Conservation (phyloP, 225 moss, liverwort and hornwort genomes). For the Sphagnum tenellum region DNA sequence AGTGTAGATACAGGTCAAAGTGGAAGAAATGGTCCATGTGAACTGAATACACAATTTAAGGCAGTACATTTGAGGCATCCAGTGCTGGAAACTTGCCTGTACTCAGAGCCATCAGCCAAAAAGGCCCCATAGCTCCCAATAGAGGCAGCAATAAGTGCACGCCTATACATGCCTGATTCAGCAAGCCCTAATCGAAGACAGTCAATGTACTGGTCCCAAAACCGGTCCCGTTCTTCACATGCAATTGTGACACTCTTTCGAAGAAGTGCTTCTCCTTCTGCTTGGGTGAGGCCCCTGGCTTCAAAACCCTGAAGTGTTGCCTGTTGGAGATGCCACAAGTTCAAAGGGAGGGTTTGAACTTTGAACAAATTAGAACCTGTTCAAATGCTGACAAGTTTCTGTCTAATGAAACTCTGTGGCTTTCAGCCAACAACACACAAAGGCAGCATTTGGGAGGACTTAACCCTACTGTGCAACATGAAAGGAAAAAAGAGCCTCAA, state of each 20-base stretch:
- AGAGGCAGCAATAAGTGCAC: constrained; percentile 86
- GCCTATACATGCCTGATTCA: constrained; percentile 41
- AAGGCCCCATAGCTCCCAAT: constrained; percentile 96
- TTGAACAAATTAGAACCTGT: too few species aligned
- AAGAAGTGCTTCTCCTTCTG: constrained; percentile 62
- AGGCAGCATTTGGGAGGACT: too few species aligned
- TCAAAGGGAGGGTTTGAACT: too few species aligned
- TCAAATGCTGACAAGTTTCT: too few species aligned
- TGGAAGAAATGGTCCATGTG: too few species aligned
- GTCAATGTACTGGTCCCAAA: constrained; percentile 54
- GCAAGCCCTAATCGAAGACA: constrained; percentile 38
- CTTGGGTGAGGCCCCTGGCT: constrained; percentile 49
- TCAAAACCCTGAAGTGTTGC: constrained; percentile 82
- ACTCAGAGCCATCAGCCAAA: constrained; percentile 96
- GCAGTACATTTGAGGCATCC: too few species aligned
- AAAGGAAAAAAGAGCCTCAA: too few species aligned
- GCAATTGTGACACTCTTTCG: constrained; percentile 72
- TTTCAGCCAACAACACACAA: too few species aligned
- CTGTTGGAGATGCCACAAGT: constrained; percentile 16
- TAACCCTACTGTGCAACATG: too few species aligned
- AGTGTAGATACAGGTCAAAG: too few species aligned
- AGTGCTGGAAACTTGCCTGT: constrained; percentile 24
- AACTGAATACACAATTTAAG: too few species aligned
- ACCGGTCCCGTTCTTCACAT: constrained; percentile 66
- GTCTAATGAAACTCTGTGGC: too few species aligned